These are phyloP conservation scores for Didymella segeticola DNA, from an alignment of 2,329 filamentous ascomycete species.

Conservation along the genomic window DNA sequence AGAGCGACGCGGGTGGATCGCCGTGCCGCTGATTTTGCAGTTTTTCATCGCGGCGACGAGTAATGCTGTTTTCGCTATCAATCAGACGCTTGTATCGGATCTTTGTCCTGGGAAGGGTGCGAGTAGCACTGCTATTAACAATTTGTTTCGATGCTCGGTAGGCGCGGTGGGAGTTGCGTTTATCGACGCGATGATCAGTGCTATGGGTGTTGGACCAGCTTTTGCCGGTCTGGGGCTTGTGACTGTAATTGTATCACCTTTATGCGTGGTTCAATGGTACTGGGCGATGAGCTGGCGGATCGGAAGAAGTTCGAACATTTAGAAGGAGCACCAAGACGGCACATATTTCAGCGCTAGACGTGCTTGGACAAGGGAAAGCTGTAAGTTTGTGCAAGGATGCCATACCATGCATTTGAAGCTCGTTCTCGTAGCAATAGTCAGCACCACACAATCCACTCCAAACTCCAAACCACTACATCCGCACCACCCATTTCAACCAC, in stretches of 20 bases:
- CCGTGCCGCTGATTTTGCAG: slow-evolving; percentile 21
- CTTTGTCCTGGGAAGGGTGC: slow-evolving; percentile 66
- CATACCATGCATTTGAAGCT: too few species aligned
- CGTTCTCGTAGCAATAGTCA: too few species aligned
- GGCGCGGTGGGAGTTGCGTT: slow-evolving; percentile 66
- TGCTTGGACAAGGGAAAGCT: too few species aligned
- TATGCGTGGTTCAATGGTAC: neutral
- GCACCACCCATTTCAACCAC: too few species aligned
- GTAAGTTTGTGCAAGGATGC: too few species aligned
- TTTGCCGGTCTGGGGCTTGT: slow-evolving; percentile 22
- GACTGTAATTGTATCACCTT: neutral
- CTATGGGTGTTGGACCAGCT: slow-evolving; percentile 65
- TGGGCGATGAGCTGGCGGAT: too few species aligned
- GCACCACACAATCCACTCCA: too few species aligned
- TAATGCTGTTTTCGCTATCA: slow-evolving; percentile 56
- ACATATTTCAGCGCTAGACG: too few species aligned
- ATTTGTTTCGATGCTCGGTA: slow-evolving; percentile 67
- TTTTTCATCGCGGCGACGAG: slow-evolving; percentile 45
- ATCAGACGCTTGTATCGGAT: slow-evolving; percentile 70
- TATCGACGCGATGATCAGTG: slow-evolving; percentile 64
- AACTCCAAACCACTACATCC: too few species aligned
- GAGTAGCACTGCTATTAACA: slow-evolving; percentile 69
- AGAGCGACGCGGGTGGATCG: slow-evolving; percentile 18
- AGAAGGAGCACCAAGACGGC: too few species aligned
- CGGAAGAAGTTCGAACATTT: too few species aligned